A percentile compares a stretch with the other conserved stretches of the same genome.
These are phyloP conservation scores for Zygoascus tannicola DNA, from an alignment of 805 yeast species.

Conservation along the genomic window DNA sequence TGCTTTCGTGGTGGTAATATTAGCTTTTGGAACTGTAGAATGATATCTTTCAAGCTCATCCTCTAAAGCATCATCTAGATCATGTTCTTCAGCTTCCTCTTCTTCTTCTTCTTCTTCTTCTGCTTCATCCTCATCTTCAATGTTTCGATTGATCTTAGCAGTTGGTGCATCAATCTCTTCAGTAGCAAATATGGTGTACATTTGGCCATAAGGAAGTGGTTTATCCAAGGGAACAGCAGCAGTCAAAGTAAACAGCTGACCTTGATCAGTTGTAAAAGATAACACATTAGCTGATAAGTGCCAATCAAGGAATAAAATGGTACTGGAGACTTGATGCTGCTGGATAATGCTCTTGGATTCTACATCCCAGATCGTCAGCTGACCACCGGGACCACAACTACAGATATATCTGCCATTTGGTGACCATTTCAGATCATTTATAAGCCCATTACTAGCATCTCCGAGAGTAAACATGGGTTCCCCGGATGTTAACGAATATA, in stretches of 20 bases:
- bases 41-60: slow-evolving; percentile 12
- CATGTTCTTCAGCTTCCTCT: slow-evolving; percentile 19
- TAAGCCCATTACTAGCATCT: slow-evolving; percentile 16
- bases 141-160: slow-evolving; percentile 20
- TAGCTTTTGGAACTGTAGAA: slow-evolving; percentile 15
- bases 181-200: neutral
- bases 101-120: slow-evolving; percentile 23
- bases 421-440: slow-evolving; percentile 51
- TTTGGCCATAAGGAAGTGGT: slow-evolving; percentile 23
- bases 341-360: slow-evolving; percentile 29
- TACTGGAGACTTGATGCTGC: slow-evolving; percentile 10
- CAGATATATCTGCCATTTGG: slow-evolving; percentile 56
- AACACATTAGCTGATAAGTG: slow-evolving; percentile 28
- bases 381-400: slow-evolving; percentile 42
- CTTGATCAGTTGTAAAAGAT: slow-evolving; percentile 25
- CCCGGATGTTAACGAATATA: slow-evolving; percentile 13
- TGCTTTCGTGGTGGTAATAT: slow-evolving; percentile 13
- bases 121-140: slow-evolving; percentile 5
- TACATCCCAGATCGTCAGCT: slow-evolving; percentile 48
- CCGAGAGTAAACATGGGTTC: slow-evolving; percentile 19
- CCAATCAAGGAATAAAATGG: slow-evolving; percentile 29
- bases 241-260: slow-evolving; percentile 22
- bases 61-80: slow-evolving; percentile 20
- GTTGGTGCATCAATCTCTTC: neutral
- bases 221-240: slow-evolving; percentile 17